Evolutionary conservation across 2,329 filamentous ascomycete species (phyloP).

Genomic region (Alternaria ventricosa): DNA sequence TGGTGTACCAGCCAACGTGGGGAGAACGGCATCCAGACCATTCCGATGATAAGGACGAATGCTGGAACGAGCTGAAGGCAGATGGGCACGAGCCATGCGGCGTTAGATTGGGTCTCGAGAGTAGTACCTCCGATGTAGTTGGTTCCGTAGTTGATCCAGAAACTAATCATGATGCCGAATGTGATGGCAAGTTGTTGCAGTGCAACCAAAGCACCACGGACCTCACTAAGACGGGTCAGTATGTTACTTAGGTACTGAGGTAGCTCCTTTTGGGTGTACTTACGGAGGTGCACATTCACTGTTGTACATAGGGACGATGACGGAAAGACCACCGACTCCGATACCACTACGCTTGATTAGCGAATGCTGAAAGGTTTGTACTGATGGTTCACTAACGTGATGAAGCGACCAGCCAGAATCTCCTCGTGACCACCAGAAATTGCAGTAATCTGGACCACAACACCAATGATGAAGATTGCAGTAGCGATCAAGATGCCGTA

Average conservation of each 20-base stretch:
- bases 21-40: slow-evolving; percentile 81
- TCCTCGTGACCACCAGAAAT: slow-evolving; percentile 62
- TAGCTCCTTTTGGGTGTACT: too few species aligned
- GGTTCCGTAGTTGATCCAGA: slow-evolving; percentile 48
- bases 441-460: slow-evolving; percentile 71
- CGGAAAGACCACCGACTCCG: slow-evolving; percentile 71
- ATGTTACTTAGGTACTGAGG: too few species aligned
- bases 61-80: slow-evolving; percentile 74
- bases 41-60: slow-evolving; percentile 69
- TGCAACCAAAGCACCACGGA: slow-evolving; percentile 70
- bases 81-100: slow-evolving; percentile 76
- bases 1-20: slow-evolving; percentile 79
- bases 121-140: slow-evolving; percentile 63
- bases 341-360: slow-evolving; percentile 54
- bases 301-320: slow-evolving; percentile 66
- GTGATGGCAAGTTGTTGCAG: slow-evolving; percentile 69
- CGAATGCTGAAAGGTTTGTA: not conserved
- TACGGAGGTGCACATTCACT: slow-evolving; percentile 58
- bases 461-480: slow-evolving; percentile 72
- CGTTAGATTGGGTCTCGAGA: slow-evolving; percentile 64
- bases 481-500: slow-evolving; percentile 72
- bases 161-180: slow-evolving; percentile 51
- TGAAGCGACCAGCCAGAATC: slow-evolving; percentile 74
- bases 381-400: slow-evolving; percentile 56
- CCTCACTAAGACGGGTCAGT: slow-evolving; percentile 59